Percentiles rank a stretch among this genome's conserved stretches.
Evolutionary conservation across 192 early-diverging fungal species (phyloP).

Genomic region (Mortierella hygrophila): DNA sequence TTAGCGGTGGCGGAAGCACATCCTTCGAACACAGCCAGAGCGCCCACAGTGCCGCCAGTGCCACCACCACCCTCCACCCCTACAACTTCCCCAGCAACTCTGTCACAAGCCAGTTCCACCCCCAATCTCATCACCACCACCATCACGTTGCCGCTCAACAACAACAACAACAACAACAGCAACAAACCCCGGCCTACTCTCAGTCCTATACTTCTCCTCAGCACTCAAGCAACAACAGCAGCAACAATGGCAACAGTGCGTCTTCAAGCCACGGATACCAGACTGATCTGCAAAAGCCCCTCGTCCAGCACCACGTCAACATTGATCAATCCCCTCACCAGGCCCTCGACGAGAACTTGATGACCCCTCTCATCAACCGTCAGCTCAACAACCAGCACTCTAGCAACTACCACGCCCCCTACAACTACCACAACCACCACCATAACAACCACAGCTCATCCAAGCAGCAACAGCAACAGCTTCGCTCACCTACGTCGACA

Average conservation of each 20-base stretch:
- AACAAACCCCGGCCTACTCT: background rate
- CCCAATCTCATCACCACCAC: constrained; percentile 16
- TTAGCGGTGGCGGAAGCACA: constrained; percentile 17
- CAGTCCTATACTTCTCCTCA: constrained; percentile 5
- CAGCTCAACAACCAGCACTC: constrained; percentile 41
- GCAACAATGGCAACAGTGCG: constrained; percentile 2
- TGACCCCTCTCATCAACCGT: constrained; percentile 43
- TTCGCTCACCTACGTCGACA: constrained; percentile 37
- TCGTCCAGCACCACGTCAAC: constrained; percentile 35
- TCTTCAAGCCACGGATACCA: constrained; percentile 14
- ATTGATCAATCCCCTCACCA: constrained; percentile 48
- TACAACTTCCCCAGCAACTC: constrained; percentile 26
- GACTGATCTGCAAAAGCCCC: constrained; percentile 28
- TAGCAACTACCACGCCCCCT: constrained; percentile 23
- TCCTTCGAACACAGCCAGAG: constrained; percentile 5
- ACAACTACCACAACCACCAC: constrained; percentile 22
- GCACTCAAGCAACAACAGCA: constrained; percentile 9
- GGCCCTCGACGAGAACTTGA: constrained; percentile 18
- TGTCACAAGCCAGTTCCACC: constrained; percentile 20
- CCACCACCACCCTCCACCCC: constrained; percentile 28
- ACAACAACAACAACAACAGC: constrained; percentile 22
- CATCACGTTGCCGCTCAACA: constrained; percentile 7
- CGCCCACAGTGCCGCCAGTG: background rate
- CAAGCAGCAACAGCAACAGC: constrained; percentile 21
- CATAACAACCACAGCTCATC: constrained; percentile 11